Evolutionary conservation across 169 alveolate genomes (phyloP).

Genomic region (Eimeria falciformis): DNA sequence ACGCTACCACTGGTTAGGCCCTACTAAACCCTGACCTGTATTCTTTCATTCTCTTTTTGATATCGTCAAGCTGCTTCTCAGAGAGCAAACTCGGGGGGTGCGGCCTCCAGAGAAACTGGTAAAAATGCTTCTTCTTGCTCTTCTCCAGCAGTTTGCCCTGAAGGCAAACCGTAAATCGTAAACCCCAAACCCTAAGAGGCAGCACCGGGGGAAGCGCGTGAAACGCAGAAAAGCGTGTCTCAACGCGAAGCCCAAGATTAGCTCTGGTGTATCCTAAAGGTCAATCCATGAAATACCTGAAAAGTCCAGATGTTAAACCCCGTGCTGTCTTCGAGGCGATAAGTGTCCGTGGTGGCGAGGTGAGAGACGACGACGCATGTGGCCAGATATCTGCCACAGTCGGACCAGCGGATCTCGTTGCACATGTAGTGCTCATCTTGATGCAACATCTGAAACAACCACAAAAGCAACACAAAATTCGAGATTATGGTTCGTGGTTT

Average conservation of each 20-base stretch:
- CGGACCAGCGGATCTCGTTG: constrained; percentile 91
- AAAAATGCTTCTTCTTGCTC: constrained; percentile 87
- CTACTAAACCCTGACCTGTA: constrained; percentile 80
- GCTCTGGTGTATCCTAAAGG: neutral
- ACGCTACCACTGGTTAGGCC: neutral
- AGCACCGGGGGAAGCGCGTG: constrained; percentile 79
- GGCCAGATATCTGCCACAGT: constrained; percentile 91
- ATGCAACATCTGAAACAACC: constrained; percentile 83
- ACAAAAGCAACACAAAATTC: constrained; percentile 13
- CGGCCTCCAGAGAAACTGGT: constrained; percentile 92
- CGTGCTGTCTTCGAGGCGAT: constrained; percentile 18
- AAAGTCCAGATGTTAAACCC: constrained; percentile 75
- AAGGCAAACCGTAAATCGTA: constrained; percentile 81
- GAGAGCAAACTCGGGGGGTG: constrained; percentile 91
- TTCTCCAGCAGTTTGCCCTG: constrained; percentile 91
- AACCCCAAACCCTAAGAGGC: constrained; percentile 87
- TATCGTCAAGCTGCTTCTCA: constrained; percentile 86
- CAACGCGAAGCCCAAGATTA: neutral
- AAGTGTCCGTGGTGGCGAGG: constrained; percentile 74
- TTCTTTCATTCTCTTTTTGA: constrained; percentile 90
- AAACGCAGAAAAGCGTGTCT: neutral
- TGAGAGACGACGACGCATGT: constrained; percentile 85
- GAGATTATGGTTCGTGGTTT: neutral
- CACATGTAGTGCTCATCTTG: constrained; percentile 82
- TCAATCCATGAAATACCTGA: constrained; percentile 12